Evolutionary conservation across 306 rosid genomes (phyloP), one percentile per base, ranked within the genome.

Genomic region (Pueraria montana): DNA sequence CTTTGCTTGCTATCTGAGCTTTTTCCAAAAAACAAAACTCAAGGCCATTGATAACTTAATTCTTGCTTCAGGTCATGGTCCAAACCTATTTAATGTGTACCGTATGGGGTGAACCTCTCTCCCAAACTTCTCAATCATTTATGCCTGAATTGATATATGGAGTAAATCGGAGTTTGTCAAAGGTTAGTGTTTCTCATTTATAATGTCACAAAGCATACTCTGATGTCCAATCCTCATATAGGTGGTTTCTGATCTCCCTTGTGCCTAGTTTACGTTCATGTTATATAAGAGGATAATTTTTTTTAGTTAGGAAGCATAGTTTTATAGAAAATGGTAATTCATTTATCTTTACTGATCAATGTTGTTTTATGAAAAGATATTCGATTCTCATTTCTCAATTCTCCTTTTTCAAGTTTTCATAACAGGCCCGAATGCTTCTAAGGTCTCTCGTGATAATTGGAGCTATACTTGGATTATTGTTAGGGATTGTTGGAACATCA

Each of bases 81-180:
- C 98, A 95, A 92, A 87, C 92, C 10, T 91, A 85, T 83, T 77
- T 76, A 84, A 89, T 87, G 87, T 91, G 97, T 88, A 87, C 98
- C 0, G 98, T 95, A 55, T 95, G 95, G 98, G 98, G 98, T 65
- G 98, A 95, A 82, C 98, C 98, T 85, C 95, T 95, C 70, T 93
- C 98, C 63, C 98, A 95, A 90, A 92, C 98, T 50, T 95, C 98
- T 26, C 98, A 95, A 65, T 86, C 98, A 38, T 95, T 93, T 95
- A 92, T 95, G 94, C 98, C 98, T 1, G 98, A 89, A 78, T 84
- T 92, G 78, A 30, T 95, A 30, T 84, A 75, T 84, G 99, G 99
- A 85, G 91, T 61, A 43, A 83, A 91, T 43, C 87, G 84, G 53
- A 95, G 63, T 84, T 88, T 93, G 92, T 73, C 86, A 59, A 92